These are phyloP conservation scores for Trichoderma sp. DNA, from an alignment of 2,329 filamentous ascomycete genomes.

Conservation along the genomic window DNA sequence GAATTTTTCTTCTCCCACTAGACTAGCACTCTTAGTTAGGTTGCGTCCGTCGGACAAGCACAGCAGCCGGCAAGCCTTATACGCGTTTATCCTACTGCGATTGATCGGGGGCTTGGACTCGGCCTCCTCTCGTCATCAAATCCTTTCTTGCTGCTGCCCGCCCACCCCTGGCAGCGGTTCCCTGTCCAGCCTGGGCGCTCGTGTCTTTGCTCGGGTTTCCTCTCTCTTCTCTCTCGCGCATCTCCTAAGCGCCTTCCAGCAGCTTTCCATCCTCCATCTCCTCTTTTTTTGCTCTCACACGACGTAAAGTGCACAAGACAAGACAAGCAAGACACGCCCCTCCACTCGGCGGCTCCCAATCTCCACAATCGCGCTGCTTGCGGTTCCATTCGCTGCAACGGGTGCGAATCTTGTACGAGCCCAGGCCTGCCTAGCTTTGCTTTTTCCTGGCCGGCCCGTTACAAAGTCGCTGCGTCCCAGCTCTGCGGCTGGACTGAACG, in stretches of 20 bases:
- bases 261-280: not conserved
- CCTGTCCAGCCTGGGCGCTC: not conserved
- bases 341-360: not conserved
- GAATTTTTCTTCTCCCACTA: not conserved
- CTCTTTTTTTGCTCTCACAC: not conserved
- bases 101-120: not conserved
- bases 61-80: slow-evolving; percentile 1
- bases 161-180: not conserved
- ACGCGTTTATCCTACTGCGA: not conserved
- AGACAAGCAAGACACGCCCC: not conserved
- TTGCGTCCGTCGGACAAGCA: not conserved
- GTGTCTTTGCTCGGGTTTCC: not conserved
- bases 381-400: slow-evolving; percentile 9
- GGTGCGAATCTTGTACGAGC: not conserved
- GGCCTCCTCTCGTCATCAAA: not conserved
- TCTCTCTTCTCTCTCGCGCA: not conserved
- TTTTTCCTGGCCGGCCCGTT: not conserved
- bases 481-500: slow-evolving; percentile 7
- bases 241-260: not conserved
- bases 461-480: not conserved
- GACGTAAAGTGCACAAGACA: too few species aligned
- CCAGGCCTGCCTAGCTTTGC: not conserved
- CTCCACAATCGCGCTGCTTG: slow-evolving; percentile 1
- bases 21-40: not conserved
- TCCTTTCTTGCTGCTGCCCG: not conserved